Percentiles rank a stretch among this genome's conserved stretches.
Evolutionary conservation across 2,329 filamentous ascomycete species (phyloP).

Genomic region (Penicillium psychrosexuale): DNA sequence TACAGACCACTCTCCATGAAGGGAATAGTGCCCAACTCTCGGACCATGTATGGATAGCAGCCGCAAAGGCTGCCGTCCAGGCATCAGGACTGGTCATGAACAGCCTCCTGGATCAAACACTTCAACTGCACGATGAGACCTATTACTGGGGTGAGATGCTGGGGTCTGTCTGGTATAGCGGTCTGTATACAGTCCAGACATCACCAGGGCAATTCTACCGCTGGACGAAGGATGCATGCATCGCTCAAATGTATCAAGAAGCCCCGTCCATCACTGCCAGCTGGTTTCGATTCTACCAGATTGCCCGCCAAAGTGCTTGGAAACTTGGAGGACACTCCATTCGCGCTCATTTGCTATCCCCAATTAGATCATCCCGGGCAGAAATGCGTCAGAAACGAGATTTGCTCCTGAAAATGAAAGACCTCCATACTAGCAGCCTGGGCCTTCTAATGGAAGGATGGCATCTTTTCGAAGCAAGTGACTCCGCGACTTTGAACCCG

Average conservation of each 20-base stretch:
- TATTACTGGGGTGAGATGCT: constrained; percentile 95
- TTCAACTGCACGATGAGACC: constrained; percentile 78
- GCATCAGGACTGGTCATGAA: constrained; percentile 78
- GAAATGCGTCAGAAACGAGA: constrained; percentile 74
- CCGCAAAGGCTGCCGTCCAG: constrained; percentile 90
- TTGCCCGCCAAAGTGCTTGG: constrained; percentile 76
- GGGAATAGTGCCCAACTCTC: constrained; percentile 57
- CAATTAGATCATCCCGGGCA: constrained; percentile 69
- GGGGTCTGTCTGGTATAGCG: constrained; percentile 72
- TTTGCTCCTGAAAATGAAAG: constrained; percentile 66
- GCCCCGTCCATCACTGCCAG: constrained; percentile 36
- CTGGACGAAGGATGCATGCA: constrained; percentile 67
- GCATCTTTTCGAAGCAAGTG: constrained; percentile 62
- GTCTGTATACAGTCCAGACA: constrained; percentile 81
- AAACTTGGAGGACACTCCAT: constrained; percentile 65
- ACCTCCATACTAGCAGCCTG: constrained; percentile 80
- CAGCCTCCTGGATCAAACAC: constrained; percentile 75
- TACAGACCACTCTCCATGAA: constrained; percentile 19
- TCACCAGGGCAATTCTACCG: constrained; percentile 72
- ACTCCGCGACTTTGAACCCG: constrained; percentile 52
- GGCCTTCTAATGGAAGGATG: constrained; percentile 87
- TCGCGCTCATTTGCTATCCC: constrained; percentile 69
- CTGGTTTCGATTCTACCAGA: constrained; percentile 68
- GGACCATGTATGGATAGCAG: constrained; percentile 84
- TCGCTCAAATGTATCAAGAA: constrained; percentile 20